These are phyloP conservation scores for Stevia rebaudiana DNA, from an alignment of 140 eudicot species.

Conservation along the genomic window DNA sequence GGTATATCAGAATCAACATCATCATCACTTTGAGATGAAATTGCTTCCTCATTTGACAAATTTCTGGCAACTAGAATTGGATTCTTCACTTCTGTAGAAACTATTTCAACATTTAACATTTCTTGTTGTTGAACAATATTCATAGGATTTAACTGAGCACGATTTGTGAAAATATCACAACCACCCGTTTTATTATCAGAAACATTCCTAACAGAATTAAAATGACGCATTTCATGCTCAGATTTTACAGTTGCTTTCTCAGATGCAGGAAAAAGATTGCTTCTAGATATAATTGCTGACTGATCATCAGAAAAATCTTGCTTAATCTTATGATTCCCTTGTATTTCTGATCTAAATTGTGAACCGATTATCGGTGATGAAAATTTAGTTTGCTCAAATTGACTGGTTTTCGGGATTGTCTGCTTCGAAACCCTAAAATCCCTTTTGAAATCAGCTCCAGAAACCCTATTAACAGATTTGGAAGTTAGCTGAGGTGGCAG, in stretches of 20 bases:
- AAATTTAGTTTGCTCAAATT: constrained; percentile 3
- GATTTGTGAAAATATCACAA: constrained; percentile 20
- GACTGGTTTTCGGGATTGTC: constrained; percentile 22
- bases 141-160: constrained; percentile 12
- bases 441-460: constrained; percentile 11
- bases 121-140: constrained; percentile 19
- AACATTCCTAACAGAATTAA: constrained; percentile 5
- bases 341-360: constrained; percentile 24
- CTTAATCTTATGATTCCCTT: constrained; percentile 24
- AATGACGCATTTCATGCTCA: constrained; percentile 22
- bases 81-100: constrained; percentile 10
- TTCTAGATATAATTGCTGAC: constrained; percentile 11
- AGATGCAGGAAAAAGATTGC: constrained; percentile 13
- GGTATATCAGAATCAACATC: constrained; percentile 39
- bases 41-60: constrained; percentile 33
- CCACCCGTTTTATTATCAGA: constrained; percentile 15
- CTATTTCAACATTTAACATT: constrained; percentile 24
- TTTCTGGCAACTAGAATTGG: constrained; percentile 17
- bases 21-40: constrained; percentile 39
- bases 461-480: constrained; percentile 24
- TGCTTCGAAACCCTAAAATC: constrained; percentile 8
- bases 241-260: constrained; percentile 17
- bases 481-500: constrained; percentile 21
- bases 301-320: constrained; percentile 27
- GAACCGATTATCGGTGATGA: constrained; percentile 31